phyloP scores from a whole-genome alignment of 805 yeast genomes.

The Candida takata region DNA sequence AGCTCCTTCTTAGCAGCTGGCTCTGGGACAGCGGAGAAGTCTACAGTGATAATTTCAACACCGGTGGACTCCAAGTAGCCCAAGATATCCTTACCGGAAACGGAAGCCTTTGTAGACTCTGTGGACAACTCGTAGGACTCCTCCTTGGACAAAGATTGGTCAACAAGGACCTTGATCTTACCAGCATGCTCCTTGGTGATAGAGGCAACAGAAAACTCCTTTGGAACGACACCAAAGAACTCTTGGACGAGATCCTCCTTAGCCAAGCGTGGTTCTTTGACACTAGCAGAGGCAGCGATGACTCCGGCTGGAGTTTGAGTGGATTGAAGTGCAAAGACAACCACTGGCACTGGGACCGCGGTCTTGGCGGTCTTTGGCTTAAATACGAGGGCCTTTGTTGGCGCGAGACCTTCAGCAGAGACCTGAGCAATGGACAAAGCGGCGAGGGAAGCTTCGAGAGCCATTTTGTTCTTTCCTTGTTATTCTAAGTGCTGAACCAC shows the following conservation, averaged over 20 bases:
- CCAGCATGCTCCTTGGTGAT: constrained; percentile 40
- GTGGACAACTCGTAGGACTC: constrained; percentile 37
- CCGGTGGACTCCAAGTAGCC: constrained; percentile 44
- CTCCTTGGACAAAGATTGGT: constrained; percentile 32
- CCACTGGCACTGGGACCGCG: constrained; percentile 70
- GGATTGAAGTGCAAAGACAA: constrained; percentile 66
- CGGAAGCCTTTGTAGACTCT: constrained; percentile 42
- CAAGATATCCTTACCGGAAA: constrained; percentile 40
- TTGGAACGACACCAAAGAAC: constrained; percentile 50
- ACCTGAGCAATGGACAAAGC: constrained; percentile 56
- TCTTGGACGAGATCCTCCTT: constrained; percentile 69
- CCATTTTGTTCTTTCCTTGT: too few relatives aligned
- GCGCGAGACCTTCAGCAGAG: constrained; percentile 40
- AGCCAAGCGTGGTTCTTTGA: constrained; percentile 85
- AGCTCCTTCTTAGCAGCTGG: constrained; percentile 24
- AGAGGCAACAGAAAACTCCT: constrained; percentile 55
- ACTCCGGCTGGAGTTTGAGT: constrained; percentile 63
- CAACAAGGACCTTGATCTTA: constrained; percentile 55
- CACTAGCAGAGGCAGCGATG: constrained; percentile 60
- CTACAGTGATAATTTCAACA: constrained; percentile 48
- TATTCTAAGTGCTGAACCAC: not conserved
- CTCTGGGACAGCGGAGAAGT: constrained; percentile 38
- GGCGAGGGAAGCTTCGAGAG: constrained; percentile 62
- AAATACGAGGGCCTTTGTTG: constrained; percentile 74
- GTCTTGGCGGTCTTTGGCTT: constrained; percentile 88